Percentiles rank a stretch among this genome's conserved stretches.
Conservation (phyloP, 371 early-diverging fungal genomes). For the Rhizopus delemar region DNA sequence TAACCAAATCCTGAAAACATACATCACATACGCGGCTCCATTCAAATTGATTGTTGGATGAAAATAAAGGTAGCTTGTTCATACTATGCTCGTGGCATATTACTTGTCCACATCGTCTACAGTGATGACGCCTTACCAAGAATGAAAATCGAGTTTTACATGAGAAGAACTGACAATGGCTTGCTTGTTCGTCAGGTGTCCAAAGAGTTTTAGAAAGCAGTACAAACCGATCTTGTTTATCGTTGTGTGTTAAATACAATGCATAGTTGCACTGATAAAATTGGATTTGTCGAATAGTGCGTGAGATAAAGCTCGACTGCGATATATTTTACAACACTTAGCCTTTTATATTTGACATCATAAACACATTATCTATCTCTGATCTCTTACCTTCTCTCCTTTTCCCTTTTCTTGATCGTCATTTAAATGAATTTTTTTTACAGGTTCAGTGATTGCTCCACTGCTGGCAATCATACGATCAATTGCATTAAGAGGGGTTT, state of each 20-base stretch:
- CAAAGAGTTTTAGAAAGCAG: conserved; percentile 37
- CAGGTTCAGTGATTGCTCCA: conserved; percentile 25
- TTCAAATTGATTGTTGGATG: conserved; percentile 18
- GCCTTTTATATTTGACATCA: neutral
- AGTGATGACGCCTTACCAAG: conserved; percentile 47
- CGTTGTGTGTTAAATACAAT: conserved; percentile 29
- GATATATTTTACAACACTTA: neutral
- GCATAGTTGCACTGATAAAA: conserved; percentile 39
- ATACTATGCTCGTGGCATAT: conserved; percentile 45
- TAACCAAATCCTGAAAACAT: conserved; percentile 40
- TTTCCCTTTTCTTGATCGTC: conserved; percentile 3
- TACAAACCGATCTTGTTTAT: conserved; percentile 32
- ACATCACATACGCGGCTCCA: conserved; percentile 49
- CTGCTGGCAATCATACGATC: conserved; percentile 49
- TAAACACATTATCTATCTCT: too few relatives aligned
- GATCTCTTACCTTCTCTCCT: conserved; percentile 5
- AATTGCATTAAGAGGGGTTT: conserved; percentile 33
- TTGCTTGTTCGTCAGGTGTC: conserved; percentile 37
- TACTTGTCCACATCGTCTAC: conserved; percentile 42
- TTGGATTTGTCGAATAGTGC: conserved; percentile 22
- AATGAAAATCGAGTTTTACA: conserved; percentile 32
- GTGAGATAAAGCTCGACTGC: conserved; percentile 21
- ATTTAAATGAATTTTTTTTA: neutral
- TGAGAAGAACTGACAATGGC: conserved; percentile 41
- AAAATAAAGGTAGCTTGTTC: conserved; percentile 41